phyloP scores from a whole-genome alignment of 306 rosid genomes.

The Glycyrrhiza uralensis region DNA sequence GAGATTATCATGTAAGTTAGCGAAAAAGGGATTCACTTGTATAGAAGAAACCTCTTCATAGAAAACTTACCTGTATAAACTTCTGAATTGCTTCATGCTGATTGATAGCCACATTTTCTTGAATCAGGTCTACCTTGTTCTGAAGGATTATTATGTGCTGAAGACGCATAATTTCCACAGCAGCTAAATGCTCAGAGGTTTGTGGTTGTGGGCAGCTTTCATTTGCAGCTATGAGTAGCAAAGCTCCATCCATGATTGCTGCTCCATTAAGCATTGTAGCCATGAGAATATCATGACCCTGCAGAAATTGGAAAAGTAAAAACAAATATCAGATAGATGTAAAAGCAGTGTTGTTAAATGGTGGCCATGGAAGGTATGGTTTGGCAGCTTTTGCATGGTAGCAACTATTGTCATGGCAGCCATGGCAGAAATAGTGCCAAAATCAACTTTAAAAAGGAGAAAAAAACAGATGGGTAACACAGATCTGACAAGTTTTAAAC shows the following conservation, averaged over 20 bases:
- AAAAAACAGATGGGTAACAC: not conserved
- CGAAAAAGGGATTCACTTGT: conserved; percentile 11
- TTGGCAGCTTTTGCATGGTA: not conserved
- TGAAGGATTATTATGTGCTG: conserved; percentile 95
- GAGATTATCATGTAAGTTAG: not conserved
- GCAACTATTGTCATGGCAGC: not conserved
- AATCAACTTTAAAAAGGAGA: not conserved
- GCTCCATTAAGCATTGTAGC: conserved; percentile 99
- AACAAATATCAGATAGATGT: not conserved
- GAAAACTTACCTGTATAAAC: conserved; percentile 70
- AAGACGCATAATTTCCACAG: conserved; percentile 96
- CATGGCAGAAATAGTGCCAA: not conserved
- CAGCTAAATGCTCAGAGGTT: conserved; percentile 97
- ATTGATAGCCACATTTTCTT: conserved; percentile 94
- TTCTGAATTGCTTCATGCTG: conserved; percentile 89
- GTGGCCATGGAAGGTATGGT: not conserved
- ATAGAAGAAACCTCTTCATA: not conserved
- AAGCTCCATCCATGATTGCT: conserved; percentile 97
- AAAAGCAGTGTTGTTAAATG: not conserved
- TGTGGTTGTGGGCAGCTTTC: conserved; percentile 99
- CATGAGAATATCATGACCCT: conserved; percentile 99
- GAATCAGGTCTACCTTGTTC: conserved; percentile 93
- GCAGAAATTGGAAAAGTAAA: not conserved
- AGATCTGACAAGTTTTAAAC: not conserved
- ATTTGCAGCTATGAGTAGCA: conserved; percentile 93